Conservation (phyloP, 768 basidiomycete genomes). For the Kwoniella mangroviensis region DNA sequence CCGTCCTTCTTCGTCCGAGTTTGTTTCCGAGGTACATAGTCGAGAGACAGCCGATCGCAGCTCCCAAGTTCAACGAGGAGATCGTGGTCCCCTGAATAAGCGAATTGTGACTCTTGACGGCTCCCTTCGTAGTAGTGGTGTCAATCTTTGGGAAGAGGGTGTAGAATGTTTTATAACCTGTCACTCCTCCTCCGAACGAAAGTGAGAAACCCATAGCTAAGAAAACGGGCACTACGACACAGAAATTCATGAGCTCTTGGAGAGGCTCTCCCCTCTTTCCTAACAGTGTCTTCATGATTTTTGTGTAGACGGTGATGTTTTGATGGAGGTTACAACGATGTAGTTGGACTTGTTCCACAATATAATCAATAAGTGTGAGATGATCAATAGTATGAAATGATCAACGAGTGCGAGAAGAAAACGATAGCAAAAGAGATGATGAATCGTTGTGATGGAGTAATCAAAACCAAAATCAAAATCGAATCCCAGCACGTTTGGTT, state of each 20-base stretch:
- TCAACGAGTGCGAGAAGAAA: too few species aligned
- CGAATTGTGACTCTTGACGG: slow-evolving; percentile 29
- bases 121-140: slow-evolving; percentile 25
- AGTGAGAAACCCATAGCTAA: slow-evolving; percentile 34
- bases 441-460: too few species aligned
- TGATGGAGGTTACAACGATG: background rate
- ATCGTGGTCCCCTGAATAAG: slow-evolving; percentile 29
- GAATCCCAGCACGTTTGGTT: too few species aligned
- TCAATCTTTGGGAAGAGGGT: slow-evolving; percentile 28
- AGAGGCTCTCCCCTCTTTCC: slow-evolving; percentile 26
- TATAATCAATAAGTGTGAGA: too few species aligned
- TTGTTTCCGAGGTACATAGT: slow-evolving; percentile 32
- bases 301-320: background rate
- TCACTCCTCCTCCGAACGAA: slow-evolving; percentile 29
- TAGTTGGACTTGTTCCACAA: too few species aligned
- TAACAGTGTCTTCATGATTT: slow-evolving; percentile 6
- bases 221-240: slow-evolving; percentile 32
- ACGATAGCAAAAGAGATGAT: too few species aligned
- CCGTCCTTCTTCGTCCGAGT: slow-evolving; percentile 30
- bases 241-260: slow-evolving; percentile 31
- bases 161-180: slow-evolving; percentile 30
- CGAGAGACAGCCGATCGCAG: slow-evolving; percentile 27
- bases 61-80: slow-evolving; percentile 31
- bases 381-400: too few species aligned
- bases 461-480: too few species aligned